A percentile compares a stretch with the other conserved stretches of the same genome.
Evolutionary conservation across 768 basidiomycete genomes (phyloP).

Genomic region (Panaeolus papilionaceus): DNA sequence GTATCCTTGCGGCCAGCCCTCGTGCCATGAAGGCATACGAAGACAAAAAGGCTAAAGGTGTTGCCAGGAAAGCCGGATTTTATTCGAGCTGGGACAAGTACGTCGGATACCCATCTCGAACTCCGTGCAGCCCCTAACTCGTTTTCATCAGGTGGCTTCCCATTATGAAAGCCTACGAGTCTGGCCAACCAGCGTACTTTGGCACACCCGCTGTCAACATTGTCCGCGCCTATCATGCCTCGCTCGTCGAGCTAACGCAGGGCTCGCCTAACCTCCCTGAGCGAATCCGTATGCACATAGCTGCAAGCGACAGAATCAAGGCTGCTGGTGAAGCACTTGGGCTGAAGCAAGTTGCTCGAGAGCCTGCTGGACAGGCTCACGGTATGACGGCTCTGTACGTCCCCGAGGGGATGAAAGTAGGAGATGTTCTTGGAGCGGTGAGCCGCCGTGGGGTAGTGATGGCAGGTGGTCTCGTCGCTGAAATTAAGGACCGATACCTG

Average conservation of each 20-base stretch:
- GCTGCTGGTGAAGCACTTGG: constrained; percentile 69
- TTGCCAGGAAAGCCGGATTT: constrained; percentile 48
- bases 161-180: constrained; percentile 93
- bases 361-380: constrained; percentile 74
- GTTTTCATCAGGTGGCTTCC: constrained; percentile 75
- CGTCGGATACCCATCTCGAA: constrained; percentile 6
- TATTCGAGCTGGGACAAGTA: constrained; percentile 79
- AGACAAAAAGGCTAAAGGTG: constrained; percentile 29
- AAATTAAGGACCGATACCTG: constrained; percentile 90
- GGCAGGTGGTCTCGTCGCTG: constrained; percentile 87
- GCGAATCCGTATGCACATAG: constrained; percentile 78
- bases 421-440: constrained; percentile 80
- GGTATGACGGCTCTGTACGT: constrained; percentile 96
- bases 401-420: constrained; percentile 79
- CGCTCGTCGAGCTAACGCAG: constrained; percentile 34
- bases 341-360: constrained; percentile 72
- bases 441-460: constrained; percentile 76
- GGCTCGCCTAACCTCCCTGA: constrained; percentile 70
- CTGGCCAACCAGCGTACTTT: constrained; percentile 84
- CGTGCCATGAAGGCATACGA: constrained; percentile 72
- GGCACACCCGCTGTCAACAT: constrained; percentile 96
- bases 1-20: constrained; percentile 82
- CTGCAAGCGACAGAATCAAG: constrained; percentile 73
- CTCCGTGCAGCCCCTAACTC: background rate
- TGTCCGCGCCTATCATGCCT: constrained; percentile 86